Evolutionary conservation across 257 asterid genomes (phyloP), one percentile per base, ranked within the genome.

Genomic region (Schizonepeta tenuifolia): DNA sequence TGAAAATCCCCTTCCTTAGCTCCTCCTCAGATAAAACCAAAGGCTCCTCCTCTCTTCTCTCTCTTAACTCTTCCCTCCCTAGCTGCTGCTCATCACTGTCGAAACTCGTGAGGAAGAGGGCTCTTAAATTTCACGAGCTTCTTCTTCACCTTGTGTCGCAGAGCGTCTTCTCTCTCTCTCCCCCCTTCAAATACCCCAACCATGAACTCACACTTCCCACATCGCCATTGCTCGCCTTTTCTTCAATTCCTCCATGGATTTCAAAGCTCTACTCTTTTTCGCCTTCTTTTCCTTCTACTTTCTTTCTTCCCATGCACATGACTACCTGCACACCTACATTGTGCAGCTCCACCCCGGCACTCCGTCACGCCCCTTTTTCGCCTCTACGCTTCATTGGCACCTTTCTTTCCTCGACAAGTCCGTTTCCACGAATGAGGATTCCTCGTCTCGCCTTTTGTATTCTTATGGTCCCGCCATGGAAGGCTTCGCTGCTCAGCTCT

Each of bases 51-150:
- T 69, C 69, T 7, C 17, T 15, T 6, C 18, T 15, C 18, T n/a
- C 54, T n/a, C 21, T 77, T 85, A 75, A 36, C 1, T 28, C 17
- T 55, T 22, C 71, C 9, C 40, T 38, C 50, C 13, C 33, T 69
- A 77, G 54, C 81, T 78, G 41, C 72, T 67, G 83, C 62, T 70
- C 81, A 41, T 70, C 81, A 41, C 86, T 80, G 81, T 76, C 70
- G 87, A 92, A 79, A 81, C 98, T 85, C 97, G 98, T 91, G 96
- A 94, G 75, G 85, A 69, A 81, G 86, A 89, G 86, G 86, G 95
- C 96, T 84, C 96, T 80, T 78, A 69, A 69, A 77, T 75, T 80
- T 87, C 96, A 93, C 95, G 87, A 86, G 96, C 87, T 72, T 73
- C 78, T 85, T 73, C 78, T 86, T 73, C 87, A 69, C 78, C 75